A percentile compares a stretch with the other conserved stretches of the same genome.
Conservation (phyloP, 2,329 filamentous ascomycete species). For the Xylaria multiplex region DNA sequence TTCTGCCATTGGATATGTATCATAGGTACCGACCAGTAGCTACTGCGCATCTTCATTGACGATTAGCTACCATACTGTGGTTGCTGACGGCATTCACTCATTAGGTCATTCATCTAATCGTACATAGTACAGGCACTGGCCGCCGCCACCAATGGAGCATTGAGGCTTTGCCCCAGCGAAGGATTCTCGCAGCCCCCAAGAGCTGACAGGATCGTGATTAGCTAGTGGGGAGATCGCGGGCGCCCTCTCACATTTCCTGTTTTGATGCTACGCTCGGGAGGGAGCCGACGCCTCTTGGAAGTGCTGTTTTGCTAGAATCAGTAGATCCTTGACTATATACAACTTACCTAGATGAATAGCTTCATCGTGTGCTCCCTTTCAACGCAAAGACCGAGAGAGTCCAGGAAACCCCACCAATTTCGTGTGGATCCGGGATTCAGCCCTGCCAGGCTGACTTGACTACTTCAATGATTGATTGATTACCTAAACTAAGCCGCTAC, state of each 20-base stretch:
- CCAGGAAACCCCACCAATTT: conserved; percentile 17
- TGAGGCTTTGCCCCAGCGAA: conserved; percentile 35
- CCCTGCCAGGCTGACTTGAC: conserved; percentile 33
- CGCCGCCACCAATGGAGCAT: conserved; percentile 24
- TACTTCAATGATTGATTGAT: conserved; percentile 23
- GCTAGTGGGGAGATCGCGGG: conserved; percentile 5
- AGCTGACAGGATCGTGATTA: conserved; percentile 33
- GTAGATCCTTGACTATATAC: not conserved
- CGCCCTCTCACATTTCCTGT: conserved; percentile 10
- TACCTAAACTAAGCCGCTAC: conserved; percentile 20
- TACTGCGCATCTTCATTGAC: not conserved
- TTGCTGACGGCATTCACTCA: conserved; percentile 9
- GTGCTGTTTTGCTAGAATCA: not conserved
- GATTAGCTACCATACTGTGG: conserved; percentile 1
- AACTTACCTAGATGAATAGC: conserved; percentile 1
- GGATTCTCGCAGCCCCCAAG: conserved; percentile 34
- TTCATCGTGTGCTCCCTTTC: conserved; percentile 8
- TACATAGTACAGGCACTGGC: conserved; percentile 4
- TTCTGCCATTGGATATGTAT: conserved; percentile 6
- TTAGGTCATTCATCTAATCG: not conserved
- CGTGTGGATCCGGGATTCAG: conserved; percentile 34
- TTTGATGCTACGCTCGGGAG: conserved; percentile 31
- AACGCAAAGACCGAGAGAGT: conserved; percentile 13
- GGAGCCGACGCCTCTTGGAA: conserved; percentile 28
- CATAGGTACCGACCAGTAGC: not conserved